phyloP scores from a whole-genome alignment of 129 eudicot species.

The Artemisia argyi region DNA sequence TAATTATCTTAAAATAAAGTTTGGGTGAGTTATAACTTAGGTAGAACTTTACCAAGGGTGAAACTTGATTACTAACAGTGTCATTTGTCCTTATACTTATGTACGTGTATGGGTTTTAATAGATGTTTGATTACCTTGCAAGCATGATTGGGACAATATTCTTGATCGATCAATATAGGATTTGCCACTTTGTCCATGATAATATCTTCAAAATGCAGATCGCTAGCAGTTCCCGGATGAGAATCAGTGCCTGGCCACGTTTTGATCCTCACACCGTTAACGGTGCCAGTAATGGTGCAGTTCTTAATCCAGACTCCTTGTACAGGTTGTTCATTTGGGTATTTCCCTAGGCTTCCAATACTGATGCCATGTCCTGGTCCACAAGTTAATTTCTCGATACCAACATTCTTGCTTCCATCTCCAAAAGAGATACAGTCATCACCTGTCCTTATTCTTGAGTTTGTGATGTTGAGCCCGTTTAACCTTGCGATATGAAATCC shows the following conservation, averaged over 20 bases:
- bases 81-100: not conserved
- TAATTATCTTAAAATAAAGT: too few relatives aligned
- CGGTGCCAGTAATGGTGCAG: conserved; percentile 40
- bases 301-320: conserved; percentile 41
- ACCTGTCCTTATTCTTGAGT: conserved; percentile 41
- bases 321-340: conserved; percentile 42
- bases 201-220: conserved; percentile 54
- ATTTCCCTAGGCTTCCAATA: conserved; percentile 60
- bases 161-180: conserved; percentile 66
- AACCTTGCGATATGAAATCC: conserved; percentile 55
- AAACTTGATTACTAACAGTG: too few relatives aligned
- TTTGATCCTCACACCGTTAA: conserved; percentile 53
- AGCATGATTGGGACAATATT: conserved; percentile 44
- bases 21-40: too few relatives aligned
- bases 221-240: conserved; percentile 9
- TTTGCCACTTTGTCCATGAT: conserved; percentile 41
- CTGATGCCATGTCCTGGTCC: conserved; percentile 76
- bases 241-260: conserved; percentile 47
- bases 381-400: conserved; percentile 38
- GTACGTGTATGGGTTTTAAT: too few relatives aligned
- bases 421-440: conserved; percentile 75
- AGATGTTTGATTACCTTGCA: conserved; percentile 20
- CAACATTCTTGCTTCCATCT: conserved; percentile 38
- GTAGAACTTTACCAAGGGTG: too few relatives aligned
- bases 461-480: conserved; percentile 24